phyloP scores from a whole-genome alignment of 1,139 yeast species.

The Lodderomyces orthopsilosis region DNA sequence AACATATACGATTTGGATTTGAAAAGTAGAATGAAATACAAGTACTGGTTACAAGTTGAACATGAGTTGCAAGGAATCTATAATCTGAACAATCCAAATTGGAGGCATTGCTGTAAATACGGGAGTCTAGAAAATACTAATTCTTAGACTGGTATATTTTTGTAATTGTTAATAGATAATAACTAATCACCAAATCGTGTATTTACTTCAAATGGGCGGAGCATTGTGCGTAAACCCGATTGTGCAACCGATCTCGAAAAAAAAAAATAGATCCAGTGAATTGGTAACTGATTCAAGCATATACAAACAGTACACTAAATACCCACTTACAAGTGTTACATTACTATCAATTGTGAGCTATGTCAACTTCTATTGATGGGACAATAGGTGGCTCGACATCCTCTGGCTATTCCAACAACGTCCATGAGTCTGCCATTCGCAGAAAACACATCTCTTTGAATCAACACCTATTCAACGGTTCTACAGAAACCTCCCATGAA shows the following conservation, averaged over 20 bases:
- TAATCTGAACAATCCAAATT: conserved; percentile 33
- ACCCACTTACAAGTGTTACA: too few relatives aligned
- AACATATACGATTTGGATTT: conserved; percentile 46
- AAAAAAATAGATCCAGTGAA: too few relatives aligned
- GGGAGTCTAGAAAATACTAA: conserved; percentile 10
- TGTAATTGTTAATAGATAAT: neutral
- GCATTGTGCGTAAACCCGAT: too few relatives aligned
- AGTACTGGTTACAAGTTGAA: conserved; percentile 44
- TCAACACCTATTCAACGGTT: neutral
- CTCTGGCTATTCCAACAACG: neutral
- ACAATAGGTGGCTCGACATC: neutral
- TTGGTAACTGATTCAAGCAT: too few relatives aligned
- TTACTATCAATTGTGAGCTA: neutral
- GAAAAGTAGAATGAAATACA: conserved; percentile 39
- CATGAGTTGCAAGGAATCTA: conserved; percentile 29
- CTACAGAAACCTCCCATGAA: neutral
- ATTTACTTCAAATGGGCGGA: neutral
- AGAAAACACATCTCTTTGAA: neutral
- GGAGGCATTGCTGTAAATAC: conserved; percentile 31
- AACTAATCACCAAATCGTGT: neutral
- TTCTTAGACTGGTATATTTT: neutral
- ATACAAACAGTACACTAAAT: too few relatives aligned
- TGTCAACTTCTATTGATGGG: neutral
- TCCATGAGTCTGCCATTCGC: neutral
- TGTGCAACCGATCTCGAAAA: neutral